Evolutionary conservation across 306 rosid genomes (phyloP).

Genomic region (Canavalia ensiformis): DNA sequence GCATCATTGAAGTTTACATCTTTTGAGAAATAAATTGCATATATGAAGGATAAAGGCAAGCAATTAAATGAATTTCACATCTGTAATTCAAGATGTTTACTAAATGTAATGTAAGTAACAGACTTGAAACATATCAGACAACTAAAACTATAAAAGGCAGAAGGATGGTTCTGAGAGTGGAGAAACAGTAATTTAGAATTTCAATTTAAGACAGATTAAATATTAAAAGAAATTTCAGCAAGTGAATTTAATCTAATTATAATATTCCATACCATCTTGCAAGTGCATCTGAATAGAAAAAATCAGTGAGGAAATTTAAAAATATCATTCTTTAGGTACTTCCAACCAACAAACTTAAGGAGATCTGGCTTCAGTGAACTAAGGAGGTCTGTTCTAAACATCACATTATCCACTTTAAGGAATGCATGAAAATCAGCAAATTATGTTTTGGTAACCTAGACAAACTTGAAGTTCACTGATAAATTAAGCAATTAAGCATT

Average conservation of each 20-base stretch:
- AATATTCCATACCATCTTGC: constrained; percentile 1
- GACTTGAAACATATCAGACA: constrained; percentile 24
- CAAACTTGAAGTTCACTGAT: constrained; percentile 26
- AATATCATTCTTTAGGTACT: constrained; percentile 11
- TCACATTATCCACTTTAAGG: constrained; percentile 27
- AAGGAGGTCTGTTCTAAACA: constrained; percentile 21
- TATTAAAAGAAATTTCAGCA: constrained; percentile 9
- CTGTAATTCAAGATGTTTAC: constrained; percentile 15
- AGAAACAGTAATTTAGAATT: constrained; percentile 26
- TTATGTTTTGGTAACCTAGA: constrained; percentile 18
- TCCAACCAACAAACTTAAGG: not conserved
- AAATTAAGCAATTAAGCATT: constrained; percentile 18
- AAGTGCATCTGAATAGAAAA: constrained; percentile 3
- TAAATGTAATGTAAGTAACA: constrained; percentile 23
- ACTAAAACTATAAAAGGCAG: not conserved
- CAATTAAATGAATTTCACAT: constrained; percentile 1
- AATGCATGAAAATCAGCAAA: constrained; percentile 14
- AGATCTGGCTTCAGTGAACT: constrained; percentile 11
- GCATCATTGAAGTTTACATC: constrained; percentile 10
- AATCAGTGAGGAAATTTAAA: not conserved
- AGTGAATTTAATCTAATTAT: constrained; percentile 29
- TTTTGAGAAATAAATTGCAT: constrained; percentile 17
- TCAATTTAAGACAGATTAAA: not conserved
- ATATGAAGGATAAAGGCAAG: constrained; percentile 9
- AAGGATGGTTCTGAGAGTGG: not conserved